Evolutionary conservation across 2,329 filamentous ascomycete genomes (phyloP), one percentile per base, ranked within the genome.

Genomic region (Fusarium cicatricum): DNA sequence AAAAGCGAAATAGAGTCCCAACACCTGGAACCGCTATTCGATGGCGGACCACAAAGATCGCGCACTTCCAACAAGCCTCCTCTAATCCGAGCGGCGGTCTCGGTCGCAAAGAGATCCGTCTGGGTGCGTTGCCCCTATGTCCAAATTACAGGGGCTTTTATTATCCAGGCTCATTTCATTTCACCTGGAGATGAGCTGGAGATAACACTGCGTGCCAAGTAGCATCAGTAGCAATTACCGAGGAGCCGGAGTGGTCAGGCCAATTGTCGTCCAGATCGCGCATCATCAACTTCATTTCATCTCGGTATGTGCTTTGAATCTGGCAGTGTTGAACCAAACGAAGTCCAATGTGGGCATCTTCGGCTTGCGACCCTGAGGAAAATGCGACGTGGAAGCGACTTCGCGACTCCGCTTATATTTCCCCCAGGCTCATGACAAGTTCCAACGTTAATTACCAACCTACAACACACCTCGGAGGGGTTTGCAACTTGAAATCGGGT

Each of bases 101-200:
- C 42, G 50, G 45, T 38, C 52, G 29, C 34, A 37, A 49, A 43
- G 42, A 50, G 41, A 41, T 51, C 37, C 37, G 34, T 32, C 10
- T 15, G 40, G 34, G 31, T 19, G 16, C 11, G 34, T 41, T 37
- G 23, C 60, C 60, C 59, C 55, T 60, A 39, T 26, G 58, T 42
- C 49, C 42, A 43, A 40, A 56, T 49, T 63, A 29, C 58, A 55
- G 41, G 55, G 45, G 46, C 16, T 34, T 52, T n/a, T n/a, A n/a
- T n/a, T 49, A 44, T 42, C 52, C 23, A 5, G n/a, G 45, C 45
- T 66, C 52, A 58, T 64, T 62, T 64, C 32, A 33, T 29, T 34
- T 55, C 54, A 52, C 31, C 32, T 49, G 41, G 46, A 60, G 47
- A 61, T 60, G 44, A 23, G 41, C 44, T 49, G 41, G 46, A 60